Evolutionary conservation across 768 basidiomycete species (phyloP).

Genomic region (Leucocoprinus sp.): DNA sequence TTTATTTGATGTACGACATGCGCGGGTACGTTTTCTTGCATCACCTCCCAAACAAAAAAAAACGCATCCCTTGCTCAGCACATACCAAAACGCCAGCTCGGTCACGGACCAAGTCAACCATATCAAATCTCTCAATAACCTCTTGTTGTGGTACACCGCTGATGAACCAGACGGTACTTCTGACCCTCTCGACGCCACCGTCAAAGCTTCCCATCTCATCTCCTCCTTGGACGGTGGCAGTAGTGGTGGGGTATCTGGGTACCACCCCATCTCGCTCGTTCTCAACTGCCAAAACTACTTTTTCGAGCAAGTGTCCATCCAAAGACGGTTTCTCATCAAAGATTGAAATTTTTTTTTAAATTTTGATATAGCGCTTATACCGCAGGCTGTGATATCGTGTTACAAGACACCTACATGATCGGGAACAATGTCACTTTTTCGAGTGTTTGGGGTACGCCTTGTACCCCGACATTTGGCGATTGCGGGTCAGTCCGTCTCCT

Average conservation of each 20-base stretch:
- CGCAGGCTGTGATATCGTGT: conserved; percentile 57
- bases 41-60: too few relatives aligned
- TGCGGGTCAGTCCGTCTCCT: conserved; percentile 49
- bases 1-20: conserved; percentile 84
- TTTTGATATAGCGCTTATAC: conserved; percentile 27
- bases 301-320: conserved; percentile 40
- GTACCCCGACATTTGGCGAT: conserved; percentile 58
- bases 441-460: conserved; percentile 49
- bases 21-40: conserved; percentile 36
- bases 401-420: conserved; percentile 60
- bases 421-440: conserved; percentile 61
- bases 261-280: conserved; percentile 60
- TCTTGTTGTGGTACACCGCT: conserved; percentile 67
- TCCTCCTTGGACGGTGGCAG: conserved; percentile 47
- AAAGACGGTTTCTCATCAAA: too few relatives aligned
- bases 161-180: conserved; percentile 70
- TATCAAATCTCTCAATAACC: conserved; percentile 59
- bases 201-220: conserved; percentile 45
- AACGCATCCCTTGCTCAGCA: too few relatives aligned
- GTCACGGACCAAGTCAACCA: conserved; percentile 62
- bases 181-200: conserved; percentile 57
- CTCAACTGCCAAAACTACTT: conserved; percentile 61
- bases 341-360: too few relatives aligned
- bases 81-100: conserved; percentile 55
- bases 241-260: conserved; percentile 40